phyloP scores from a whole-genome alignment of 192 early-diverging fungal genomes.

The Martensiomyces pterosporus region DNA sequence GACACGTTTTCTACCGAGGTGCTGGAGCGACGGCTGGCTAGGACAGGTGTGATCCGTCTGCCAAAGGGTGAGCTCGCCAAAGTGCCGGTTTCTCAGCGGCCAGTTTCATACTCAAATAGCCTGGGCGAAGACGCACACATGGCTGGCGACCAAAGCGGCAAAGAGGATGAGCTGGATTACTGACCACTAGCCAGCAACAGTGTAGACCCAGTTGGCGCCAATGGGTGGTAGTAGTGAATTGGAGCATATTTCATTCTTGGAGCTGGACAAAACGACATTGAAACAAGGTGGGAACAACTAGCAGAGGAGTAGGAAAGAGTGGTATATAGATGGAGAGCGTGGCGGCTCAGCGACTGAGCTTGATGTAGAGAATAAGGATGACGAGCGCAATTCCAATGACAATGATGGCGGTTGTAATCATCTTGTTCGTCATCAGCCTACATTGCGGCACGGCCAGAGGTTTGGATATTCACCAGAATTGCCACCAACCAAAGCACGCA shows the following conservation, averaged over 20 bases:
- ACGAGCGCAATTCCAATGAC: constrained; percentile 76
- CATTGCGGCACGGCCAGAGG: not conserved
- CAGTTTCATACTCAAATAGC: constrained; percentile 16
- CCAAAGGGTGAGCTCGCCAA: constrained; percentile 31
- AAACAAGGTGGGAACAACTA: too few species aligned
- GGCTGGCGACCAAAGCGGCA: not conserved
- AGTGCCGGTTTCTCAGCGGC: constrained; percentile 33
- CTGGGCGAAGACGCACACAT: not conserved
- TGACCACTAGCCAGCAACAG: too few species aligned
- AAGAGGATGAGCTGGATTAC: constrained; percentile 5
- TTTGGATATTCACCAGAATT: constrained; percentile 7
- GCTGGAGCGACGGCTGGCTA: constrained; percentile 67
- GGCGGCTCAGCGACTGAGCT: constrained; percentile 55
- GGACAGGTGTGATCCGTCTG: constrained; percentile 54
- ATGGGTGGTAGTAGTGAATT: too few species aligned
- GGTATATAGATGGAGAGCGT: too few species aligned
- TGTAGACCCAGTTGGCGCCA: too few species aligned
- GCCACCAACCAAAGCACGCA: constrained; percentile 17
- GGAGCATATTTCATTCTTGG: too few species aligned
- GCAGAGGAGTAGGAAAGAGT: too few species aligned
- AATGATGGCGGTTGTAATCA: constrained; percentile 84
- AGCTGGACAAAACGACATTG: too few species aligned
- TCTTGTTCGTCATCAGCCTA: constrained; percentile 84
- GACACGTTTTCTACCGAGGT: constrained; percentile 77
- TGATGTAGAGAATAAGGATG: constrained; percentile 76